Base-by-base conservation (phyloP, 352 stramenopile species). In the Phytophthora cactorum region DNA sequence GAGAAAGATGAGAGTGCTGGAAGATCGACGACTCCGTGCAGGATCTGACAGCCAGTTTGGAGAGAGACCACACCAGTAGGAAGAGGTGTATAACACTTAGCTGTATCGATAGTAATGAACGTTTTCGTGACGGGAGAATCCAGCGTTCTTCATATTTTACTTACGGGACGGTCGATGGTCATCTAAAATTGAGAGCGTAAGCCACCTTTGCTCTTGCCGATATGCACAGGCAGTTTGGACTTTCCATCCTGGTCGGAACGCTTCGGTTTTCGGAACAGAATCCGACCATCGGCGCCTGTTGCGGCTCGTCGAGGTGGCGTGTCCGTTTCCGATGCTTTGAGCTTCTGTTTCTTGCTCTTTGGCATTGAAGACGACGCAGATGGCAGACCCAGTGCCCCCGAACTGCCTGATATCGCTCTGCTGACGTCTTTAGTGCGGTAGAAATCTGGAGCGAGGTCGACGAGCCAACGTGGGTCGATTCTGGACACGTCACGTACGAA, bases 131-230 rank as follows among this genome's bases (percentile, higher is more conserved):
- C 69, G 69, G 65, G 65, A 59, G 53, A 52, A 59, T 27, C 38
- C 12, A 63, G 31, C 12, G n/a, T 29, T 3, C 38, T 38, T 34
- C 38, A 27, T 50, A 31, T 38, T 10, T 55, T 17, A 29, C 7
- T 44, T 64, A 12, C 34, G 12, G 34, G 4, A 12, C 10, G 22
- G 34, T 36, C 11, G 49, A 31, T 3, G 36, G 22, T 47, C 3
- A 4, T 32, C 22, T 86, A 93, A 65, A 94, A 94, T 55, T 94
- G 86, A 14, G 84, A 92, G 22, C 84, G 84, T 7, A 94, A 43
- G 0, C 86, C 86, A 25, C 86, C 86, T 78, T 92, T 94, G 70
- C 79, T 92, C 63, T 94, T 94, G 46, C 86, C 86, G 66, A 92
- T 90, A 47, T 92, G 82, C 25, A 94, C 82, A 0, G 86, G 86